Evolutionary conservation across 345 rosid species (phyloP), one percentile per base, ranked within the genome.

Genomic region (Populus euphratica): DNA sequence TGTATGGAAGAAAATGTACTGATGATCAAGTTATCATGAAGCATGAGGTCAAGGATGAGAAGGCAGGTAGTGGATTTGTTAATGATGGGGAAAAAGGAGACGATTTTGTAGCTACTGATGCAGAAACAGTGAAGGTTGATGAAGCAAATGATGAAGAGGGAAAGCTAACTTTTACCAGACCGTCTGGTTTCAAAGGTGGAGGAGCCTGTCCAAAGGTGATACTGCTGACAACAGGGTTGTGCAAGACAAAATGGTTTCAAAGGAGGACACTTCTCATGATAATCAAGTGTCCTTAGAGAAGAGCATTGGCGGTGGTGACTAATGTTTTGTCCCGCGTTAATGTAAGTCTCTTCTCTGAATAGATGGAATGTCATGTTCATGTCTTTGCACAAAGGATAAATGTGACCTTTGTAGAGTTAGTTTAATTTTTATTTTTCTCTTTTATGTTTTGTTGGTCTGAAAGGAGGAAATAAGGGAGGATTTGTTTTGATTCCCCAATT

Each of bases 301-400:
- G 76, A 77, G 76, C 78, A 75, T 75, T 75, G 82, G 73, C 62
- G 38, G 74, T 49, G 85, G 77, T 78, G 84, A 86, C 72, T 76
- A 43, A 35, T 72, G 67, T 69, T 72, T 44, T 78, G 63, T 62
- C 80, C 72, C 66, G 73, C 67, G 71, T 71, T 78, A 43, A 73
- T 78, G 82, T 69, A 65, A 68, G 81, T 85, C 81, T 82, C 86
- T 81, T 81, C 78, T 66, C 73, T 81, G 82, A 70, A 83, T 73
- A 33, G 65, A 73, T 76, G 43, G 77, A 69, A 23, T 62, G 39
- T 68, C 71, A 75, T 72, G 78, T 38, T 62, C 13, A 2, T 49
- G 41, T 27, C 67, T 68, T 44, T 78, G 72, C 77, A 64, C 62
- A 23, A 41, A 35, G 73, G 76, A 64, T 69, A 59, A 65, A 78